Base-by-base conservation (phyloP, 176 grass and related monocot species). In the Paspalum notatum region DNA sequence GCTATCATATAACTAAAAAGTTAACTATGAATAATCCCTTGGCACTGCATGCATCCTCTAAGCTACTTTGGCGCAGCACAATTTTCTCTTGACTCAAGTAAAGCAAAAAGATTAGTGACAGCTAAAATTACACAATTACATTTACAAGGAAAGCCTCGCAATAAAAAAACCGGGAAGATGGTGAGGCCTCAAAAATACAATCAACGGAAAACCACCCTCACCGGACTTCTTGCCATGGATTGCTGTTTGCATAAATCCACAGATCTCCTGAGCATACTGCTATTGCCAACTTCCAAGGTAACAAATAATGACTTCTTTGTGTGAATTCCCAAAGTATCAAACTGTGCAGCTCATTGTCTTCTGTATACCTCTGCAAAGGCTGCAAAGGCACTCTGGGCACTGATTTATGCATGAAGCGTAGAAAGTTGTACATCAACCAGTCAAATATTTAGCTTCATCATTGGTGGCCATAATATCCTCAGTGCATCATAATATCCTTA, bases 111-210 rank as follows among this genome's bases (percentile, higher is more conserved):
- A 57, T 75, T 76, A 80, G 61, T 14, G 15, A 83, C 58, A 20
- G 65, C 76, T 64, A 89, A 77, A 77, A 77, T 70, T 85, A 82
- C 26, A 82, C 71, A 80, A 77, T 89, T 82, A 89, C 83, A 89
- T 77, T 77, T 82, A 89, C 77, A 89, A 1, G 49, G 60, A 82
- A 58, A 64, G 26, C 46, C 24, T 55, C 21, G 14, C 3, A 15
- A 18, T 54, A 18, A 32, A 4, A 20, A 20, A 7, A n/a, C n/a
- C 15, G n/a, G 18, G 18, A 8, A 10, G 18, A 10, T 64, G 55
- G 4, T 17, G 38, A 6, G 1, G 6, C 32, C 15, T 40, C 7
- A 27, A 39, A 63, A 27, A 71, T 71, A 70, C 57, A 47, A 18
- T 71, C 48, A 6, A 61, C 40, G 68, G 45, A 20, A 7, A 71